Evolutionary conservation across 192 early-diverging fungal genomes (phyloP).

Genomic region (Coemansia sp.): DNA sequence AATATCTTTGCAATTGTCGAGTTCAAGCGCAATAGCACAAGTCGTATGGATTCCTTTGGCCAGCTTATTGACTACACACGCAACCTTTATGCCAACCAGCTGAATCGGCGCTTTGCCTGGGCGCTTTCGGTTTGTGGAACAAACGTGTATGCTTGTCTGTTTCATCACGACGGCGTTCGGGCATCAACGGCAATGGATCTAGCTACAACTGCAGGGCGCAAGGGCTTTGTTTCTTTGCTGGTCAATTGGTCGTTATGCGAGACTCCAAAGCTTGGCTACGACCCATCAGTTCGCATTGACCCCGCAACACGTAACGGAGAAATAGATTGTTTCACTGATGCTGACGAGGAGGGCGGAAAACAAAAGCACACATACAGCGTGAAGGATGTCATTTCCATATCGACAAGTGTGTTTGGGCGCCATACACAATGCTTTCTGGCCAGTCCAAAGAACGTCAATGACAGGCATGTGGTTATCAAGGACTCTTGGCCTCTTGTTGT

Average conservation of each 20-base stretch:
- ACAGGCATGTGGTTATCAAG: not conserved
- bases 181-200: conserved; percentile 6
- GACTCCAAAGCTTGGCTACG: conserved; percentile 5
- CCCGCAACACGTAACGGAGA: not conserved
- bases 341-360: not conserved
- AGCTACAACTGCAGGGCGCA: not conserved
- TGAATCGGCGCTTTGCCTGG: conserved; percentile 6
- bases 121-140: conserved; percentile 1
- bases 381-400: not conserved
- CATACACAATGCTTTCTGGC: conserved; percentile 20
- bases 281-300: not conserved
- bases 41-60: too few species aligned
- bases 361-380: not conserved
- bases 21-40: too few species aligned
- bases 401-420: conserved; percentile 1
- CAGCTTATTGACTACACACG: too few species aligned
- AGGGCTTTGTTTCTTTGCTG: not conserved
- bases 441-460: not conserved
- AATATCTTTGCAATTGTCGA: too few species aligned
- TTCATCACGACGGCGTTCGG: not conserved
- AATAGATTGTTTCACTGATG: not conserved
- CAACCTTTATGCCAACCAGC: too few species aligned
- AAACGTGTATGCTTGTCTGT: not conserved
- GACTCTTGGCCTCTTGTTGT: not conserved
- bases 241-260: conserved; percentile 17